Percentiles rank a stretch among this genome's conserved stretches.
Evolutionary conservation across 345 rosid species (phyloP).

Genomic region (Alliaria petiolata): DNA sequence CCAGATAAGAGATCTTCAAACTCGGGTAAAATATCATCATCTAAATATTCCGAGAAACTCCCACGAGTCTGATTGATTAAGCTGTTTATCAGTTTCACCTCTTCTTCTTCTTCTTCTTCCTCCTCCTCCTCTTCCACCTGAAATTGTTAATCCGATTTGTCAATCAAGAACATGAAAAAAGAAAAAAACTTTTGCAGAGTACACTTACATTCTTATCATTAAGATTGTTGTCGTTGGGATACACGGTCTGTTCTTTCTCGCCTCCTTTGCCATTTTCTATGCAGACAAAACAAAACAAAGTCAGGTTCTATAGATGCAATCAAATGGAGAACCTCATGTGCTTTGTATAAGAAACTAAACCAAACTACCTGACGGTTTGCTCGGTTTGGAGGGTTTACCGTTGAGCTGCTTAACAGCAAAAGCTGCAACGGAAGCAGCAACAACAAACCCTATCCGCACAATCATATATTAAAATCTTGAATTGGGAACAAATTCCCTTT

Average conservation of each 20-base stretch:
- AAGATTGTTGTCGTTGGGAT: slow-evolving; percentile 45
- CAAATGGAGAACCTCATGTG: not conserved
- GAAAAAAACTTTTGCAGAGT: not conserved
- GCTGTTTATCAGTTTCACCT: slow-evolving; percentile 90
- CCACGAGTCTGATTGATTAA: slow-evolving; percentile 49
- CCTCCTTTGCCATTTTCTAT: slow-evolving; percentile 36
- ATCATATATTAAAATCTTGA: slow-evolving; percentile 64
- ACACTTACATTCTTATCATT: slow-evolving; percentile 57
- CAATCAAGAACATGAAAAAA: not conserved
- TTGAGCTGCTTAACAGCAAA: slow-evolving; percentile 72
- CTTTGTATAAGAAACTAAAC: not conserved
- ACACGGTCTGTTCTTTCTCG: slow-evolving; percentile 37
- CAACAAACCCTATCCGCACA: slow-evolving; percentile 81
- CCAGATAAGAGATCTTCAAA: slow-evolving; percentile 77
- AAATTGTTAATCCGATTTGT: not conserved
- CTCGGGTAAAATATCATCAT: slow-evolving; percentile 67
- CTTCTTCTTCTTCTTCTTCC: slow-evolving; percentile 80
- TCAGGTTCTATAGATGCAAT: not conserved
- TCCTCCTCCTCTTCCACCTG: slow-evolving; percentile 68
- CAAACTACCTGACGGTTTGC: slow-evolving; percentile 53
- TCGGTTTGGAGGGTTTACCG: slow-evolving; percentile 40
- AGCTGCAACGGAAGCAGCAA: slow-evolving; percentile 98
- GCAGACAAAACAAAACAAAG: not conserved
- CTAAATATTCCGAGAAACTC: slow-evolving; percentile 38
- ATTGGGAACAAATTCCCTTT: slow-evolving; percentile 32